Base-by-base conservation (phyloP, 331 rosid genomes). In the Rosa hybrid region DNA sequence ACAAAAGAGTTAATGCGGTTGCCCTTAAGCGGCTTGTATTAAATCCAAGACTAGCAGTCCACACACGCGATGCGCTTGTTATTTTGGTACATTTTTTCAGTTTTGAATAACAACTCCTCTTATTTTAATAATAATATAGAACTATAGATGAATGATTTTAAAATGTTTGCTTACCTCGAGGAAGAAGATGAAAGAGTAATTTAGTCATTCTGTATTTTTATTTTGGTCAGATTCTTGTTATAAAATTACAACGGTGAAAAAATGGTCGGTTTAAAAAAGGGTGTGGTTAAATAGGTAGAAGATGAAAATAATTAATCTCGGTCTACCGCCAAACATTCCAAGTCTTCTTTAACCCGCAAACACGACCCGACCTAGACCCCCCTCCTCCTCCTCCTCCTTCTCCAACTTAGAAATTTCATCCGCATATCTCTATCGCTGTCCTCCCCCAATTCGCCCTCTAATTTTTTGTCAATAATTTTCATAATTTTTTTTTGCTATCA, bases 341-440 rank as follows among this genome's bases (percentile, higher is more conserved):
- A 49, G 80, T 72, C 77, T 27, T 59, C 34, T 72, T 27, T 48
- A 42, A 81, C 68, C 45, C 80, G 80, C 78, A 68, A 78, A 44
- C 83, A 25, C 83, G 80, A 71, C 87, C 80, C 80, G 50, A 56
- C 84, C 78, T 21, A 38, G 76, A 63, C 78, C 76, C 57, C 70
- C 60, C 50, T 12, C 75, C 71, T 48, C 46, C 44, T 18, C 5
- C 21, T 14, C 39, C 39, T 8, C 42, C 23, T 48, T 53, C 44
- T 14, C 3, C 21, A 10, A 18, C 3, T 13, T 83, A 71, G 75
- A 75, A 53, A 18, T 81, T 68, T 45, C 50, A 16, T 59, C 81
- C 60, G 78, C 81, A 81, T 76, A 81, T 84, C 69, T 74, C 46
- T 27, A 14, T 71, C 45, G 20, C 49, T 21, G 71, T 68, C 23